Evolutionary conservation across 2,329 filamentous ascomycete genomes (phyloP), one percentile per base, ranked within the genome.

Genomic region (Thelonectria blattea): DNA sequence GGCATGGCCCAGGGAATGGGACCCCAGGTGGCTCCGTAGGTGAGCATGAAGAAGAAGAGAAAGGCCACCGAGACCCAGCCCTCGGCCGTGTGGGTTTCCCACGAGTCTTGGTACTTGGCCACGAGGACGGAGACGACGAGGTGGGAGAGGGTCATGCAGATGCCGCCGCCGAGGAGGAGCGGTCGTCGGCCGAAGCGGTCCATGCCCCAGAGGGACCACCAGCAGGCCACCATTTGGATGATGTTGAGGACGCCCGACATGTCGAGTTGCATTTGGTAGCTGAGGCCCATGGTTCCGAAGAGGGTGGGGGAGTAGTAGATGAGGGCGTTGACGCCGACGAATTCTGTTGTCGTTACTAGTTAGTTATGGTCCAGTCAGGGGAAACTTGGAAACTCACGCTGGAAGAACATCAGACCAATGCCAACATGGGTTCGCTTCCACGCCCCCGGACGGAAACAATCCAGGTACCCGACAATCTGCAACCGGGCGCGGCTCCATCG

Each of bases 211-310:
- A 62, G 51, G 4, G 45, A 58, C 39, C 49, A 46, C 15, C 54
- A 32, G 14, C 50, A 52, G 4, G 49, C 58, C 18, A 61, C 42
- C 6, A 61, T 27, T 18, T 61, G 58, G 4, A 22, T 37, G 20
- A 58, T 45, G 37, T 61, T 61, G 10, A 61, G 30, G 9, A 61
- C 58, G 8, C 58, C 58, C 3, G 58, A 57, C 54, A 61, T 58
- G 10, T 20, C 46, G 2, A 61, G 54, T 17, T 57, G 53, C 47
- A 58, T 61, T 11, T 61, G 9, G 18, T 53, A 57, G 9, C 45
- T 11, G 5, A 58, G 49, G 24, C 58, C 58, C 53, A 61, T 57
- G 1, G 58, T 50, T 3, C 39, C 48, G 20, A 62, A 45, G 11
- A 51, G 48, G 18, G 48, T 51, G 7, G 48, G 48, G 3, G 48